Evolutionary conservation across 2,329 filamentous ascomycete species (phyloP), one percentile per base, ranked within the genome.

Genomic region (Colletotrichum destructivum): DNA sequence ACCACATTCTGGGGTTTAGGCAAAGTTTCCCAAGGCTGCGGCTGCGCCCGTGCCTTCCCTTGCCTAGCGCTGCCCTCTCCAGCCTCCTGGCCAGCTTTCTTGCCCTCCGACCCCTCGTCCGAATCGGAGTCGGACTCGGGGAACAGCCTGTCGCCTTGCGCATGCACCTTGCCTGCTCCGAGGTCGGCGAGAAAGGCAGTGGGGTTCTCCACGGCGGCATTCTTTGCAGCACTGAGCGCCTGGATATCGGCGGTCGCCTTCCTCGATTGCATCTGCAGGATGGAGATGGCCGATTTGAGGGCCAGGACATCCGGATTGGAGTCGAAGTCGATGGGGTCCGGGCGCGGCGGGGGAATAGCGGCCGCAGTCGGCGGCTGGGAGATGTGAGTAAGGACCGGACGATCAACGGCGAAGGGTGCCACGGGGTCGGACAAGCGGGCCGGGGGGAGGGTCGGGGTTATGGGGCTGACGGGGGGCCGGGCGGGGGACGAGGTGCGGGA

Each of bases 251-350:
- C 88, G 61, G 91, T 85, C 51, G 94, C 94, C 79, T 93, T 93
- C 78, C 92, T 90, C 74, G 91, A 91, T 84, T 98, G 96, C 75
- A 97, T 87, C 83, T 97, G 94, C 57, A 98, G 86, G 62, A 98
- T 91, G 11, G 94, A 92, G 72, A 98, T 94, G 56, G 95, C 94
- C 35, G 93, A 94, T 75, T 92, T 91, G 71, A 98, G 87, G 6
- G 96, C 96, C 72, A 98, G 92, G 31, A 93, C 94, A 84, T 98
- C 96, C 9, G 94, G 91, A 78, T 97, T 97, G 66, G 83, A 81
- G 74, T 88, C 86, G 72, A 91, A 90, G 75, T 88, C 85, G 70
- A 92, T 84, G 55, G 89, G 85, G 49, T 84, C 81, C 0, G 87
- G 86, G 2, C 84, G 83, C 4, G 88, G 87, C 2, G 87, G 84